Percentiles rank a stretch among this genome's conserved stretches.
Conservation (phyloP, 2,329 filamentous ascomycete genomes). For the Exophiala sp. region DNA sequence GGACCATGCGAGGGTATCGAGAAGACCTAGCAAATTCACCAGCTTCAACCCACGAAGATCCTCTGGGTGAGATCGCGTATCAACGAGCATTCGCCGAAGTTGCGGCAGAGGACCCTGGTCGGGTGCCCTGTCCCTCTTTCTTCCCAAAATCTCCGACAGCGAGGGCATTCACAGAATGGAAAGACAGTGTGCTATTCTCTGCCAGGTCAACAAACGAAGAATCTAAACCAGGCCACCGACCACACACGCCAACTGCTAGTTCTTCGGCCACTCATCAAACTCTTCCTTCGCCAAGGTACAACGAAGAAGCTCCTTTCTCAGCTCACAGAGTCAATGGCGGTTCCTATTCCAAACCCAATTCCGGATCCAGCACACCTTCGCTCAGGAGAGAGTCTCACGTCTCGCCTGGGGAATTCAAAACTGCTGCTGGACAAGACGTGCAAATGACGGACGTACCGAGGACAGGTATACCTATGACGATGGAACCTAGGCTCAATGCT, state of each 20-base stretch:
- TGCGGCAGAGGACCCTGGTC: slow-evolving; percentile 2
- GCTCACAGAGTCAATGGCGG: neutral
- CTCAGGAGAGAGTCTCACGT: neutral
- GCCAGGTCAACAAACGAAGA: neutral
- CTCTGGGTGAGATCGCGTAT: slow-evolving; percentile 25
- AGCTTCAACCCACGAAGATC: slow-evolving; percentile 18
- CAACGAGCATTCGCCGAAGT: slow-evolving; percentile 22
- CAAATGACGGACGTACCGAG: neutral
- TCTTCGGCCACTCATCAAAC: slow-evolving; percentile 1
- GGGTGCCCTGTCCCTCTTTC: slow-evolving; percentile 23
- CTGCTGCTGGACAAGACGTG: neutral
- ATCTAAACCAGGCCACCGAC: neutral
- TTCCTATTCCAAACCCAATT: neutral
- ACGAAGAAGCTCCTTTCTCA: neutral
- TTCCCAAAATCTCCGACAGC: slow-evolving; percentile 26
- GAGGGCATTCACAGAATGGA: slow-evolving; percentile 12
- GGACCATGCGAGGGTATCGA: slow-evolving; percentile 21
- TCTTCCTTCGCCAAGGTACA: slow-evolving; percentile 8
- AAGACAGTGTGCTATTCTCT: slow-evolving; percentile 16
- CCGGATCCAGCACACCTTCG: neutral
- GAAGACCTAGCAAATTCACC: slow-evolving; percentile 12
- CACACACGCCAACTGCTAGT: neutral
- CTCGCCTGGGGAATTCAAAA: neutral
- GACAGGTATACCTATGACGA: neutral
- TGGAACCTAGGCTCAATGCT: slow-evolving; percentile 1